Conservation (phyloP, 345 rosid species). For the Acer yangbiense region DNA sequence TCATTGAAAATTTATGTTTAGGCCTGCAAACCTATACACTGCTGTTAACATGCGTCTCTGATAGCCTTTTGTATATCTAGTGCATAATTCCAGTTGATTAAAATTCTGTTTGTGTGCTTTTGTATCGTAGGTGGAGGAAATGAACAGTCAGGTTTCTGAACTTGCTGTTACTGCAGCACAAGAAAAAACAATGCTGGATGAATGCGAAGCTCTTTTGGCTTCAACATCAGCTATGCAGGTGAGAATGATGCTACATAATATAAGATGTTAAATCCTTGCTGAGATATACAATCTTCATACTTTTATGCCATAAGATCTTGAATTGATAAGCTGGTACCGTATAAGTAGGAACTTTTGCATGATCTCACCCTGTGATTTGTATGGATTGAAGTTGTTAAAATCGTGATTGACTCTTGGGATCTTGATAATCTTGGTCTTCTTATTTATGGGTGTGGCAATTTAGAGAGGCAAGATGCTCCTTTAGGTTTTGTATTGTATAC, state of each 20-base stretch:
- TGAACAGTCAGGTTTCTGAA: slow-evolving; percentile 59
- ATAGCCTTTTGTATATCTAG: slow-evolving; percentile 18
- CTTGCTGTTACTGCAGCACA: slow-evolving; percentile 54
- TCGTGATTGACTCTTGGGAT: not conserved
- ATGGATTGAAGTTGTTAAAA: not conserved
- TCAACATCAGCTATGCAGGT: slow-evolving; percentile 77
- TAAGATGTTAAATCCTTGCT: not conserved
- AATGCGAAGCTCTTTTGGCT: slow-evolving; percentile 70
- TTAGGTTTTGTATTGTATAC: not conserved
- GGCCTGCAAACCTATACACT: not conserved
- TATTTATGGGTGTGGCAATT: not conserved
- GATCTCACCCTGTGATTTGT: not conserved
- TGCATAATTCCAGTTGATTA: slow-evolving; percentile 9
- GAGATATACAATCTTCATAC: not conserved
- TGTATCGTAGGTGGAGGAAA: slow-evolving; percentile 52
- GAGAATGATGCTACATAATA: slow-evolving; percentile 7
- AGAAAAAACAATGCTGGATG: slow-evolving; percentile 62
- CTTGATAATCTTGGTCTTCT: not conserved
- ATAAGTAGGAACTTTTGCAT: not conserved
- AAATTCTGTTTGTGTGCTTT: not conserved
- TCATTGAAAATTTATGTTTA: not conserved
- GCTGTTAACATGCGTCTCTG: not conserved
- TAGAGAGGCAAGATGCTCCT: not conserved
- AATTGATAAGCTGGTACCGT: slow-evolving; percentile 4
- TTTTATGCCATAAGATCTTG: not conserved